Evolutionary conservation across 495 filamentous ascomycete genomes (phyloP).

Genomic region (Schizothecium vesticola): DNA sequence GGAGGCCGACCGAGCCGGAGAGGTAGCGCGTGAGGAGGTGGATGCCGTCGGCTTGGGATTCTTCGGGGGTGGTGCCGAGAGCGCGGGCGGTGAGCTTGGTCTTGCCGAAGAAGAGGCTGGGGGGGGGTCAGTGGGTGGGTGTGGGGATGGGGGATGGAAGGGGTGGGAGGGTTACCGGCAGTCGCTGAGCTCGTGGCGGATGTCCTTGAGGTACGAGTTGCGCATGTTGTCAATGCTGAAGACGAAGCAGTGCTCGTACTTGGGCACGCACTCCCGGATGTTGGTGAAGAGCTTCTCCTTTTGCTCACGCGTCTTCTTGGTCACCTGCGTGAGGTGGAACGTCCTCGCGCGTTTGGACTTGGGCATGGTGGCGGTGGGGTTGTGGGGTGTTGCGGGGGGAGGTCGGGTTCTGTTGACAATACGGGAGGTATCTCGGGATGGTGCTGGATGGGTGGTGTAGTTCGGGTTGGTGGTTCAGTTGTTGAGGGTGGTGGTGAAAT

Average conservation of each 20-base stretch:
- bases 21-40: slow-evolving; percentile 65
- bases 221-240: slow-evolving; percentile 97
- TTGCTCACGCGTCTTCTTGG: slow-evolving; percentile 85
- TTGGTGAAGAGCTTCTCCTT: slow-evolving; percentile 82
- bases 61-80: slow-evolving; percentile 67
- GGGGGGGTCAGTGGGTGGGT: not conserved
- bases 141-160: not conserved
- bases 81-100: slow-evolving; percentile 97
- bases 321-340: slow-evolving; percentile 80
- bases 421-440: not conserved
- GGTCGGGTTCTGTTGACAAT: not conserved
- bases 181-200: slow-evolving; percentile 75
- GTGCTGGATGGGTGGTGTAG: not conserved
- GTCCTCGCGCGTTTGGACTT: slow-evolving; percentile 89
- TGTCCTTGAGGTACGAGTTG: slow-evolving; percentile 92
- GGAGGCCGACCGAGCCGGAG: slow-evolving; percentile 75
- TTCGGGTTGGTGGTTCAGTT: not conserved
- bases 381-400: not conserved
- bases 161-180: slow-evolving; percentile 58
- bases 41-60: slow-evolving; percentile 70
- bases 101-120: slow-evolving; percentile 93
- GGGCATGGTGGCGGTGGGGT: slow-evolving; percentile 62
- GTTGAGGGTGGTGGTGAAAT: not conserved
- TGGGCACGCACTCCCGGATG: slow-evolving; percentile 76
- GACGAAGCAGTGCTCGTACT: slow-evolving; percentile 87